Base-by-base conservation (phyloP, 371 early-diverging fungal species). In the Gilbertella persicaria region DNA sequence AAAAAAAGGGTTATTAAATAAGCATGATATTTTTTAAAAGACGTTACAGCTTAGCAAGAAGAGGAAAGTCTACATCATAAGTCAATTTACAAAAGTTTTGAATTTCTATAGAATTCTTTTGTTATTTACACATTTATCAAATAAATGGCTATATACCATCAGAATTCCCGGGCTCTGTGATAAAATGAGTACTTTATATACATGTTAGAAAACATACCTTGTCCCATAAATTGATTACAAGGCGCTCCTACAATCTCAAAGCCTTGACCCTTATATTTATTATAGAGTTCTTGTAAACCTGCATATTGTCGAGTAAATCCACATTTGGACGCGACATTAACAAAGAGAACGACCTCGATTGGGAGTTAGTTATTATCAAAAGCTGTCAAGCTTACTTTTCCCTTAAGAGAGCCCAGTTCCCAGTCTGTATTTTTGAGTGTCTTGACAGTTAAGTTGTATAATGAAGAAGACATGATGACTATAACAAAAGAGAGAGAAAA, bases 311-410 rank as follows among this genome's bases (percentile, higher is more conserved):
- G 69, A 14, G 98, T 94, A 62, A 91, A 92, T 9, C 96, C 96
- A 71, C 99, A 99, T 54, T 95, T 85, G 50, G 92, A 91, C 21
- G 99, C 99, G 25, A 94, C 92, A 72, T 99, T 99, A 53, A 95
- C 94, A 36, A 98, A 72, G 35, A 94, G 75, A 25, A 94, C 86
- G 14, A 90, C 94, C 79, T 94, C n/a, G n/a, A n/a, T n/a, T n/a
- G n/a, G n/a, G n/a, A n/a, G n/a, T n/a, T n/a, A n/a, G n/a, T n/a
- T n/a, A n/a, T n/a, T n/a, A n/a, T n/a, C n/a, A n/a, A n/a, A n/a
- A n/a, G n/a, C n/a, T n/a, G n/a, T n/a, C n/a, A n/a, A n/a, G n/a
- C 12, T 40, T 67, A 67, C 74, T 42, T 75, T 71, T 58, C 73
- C 76, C 50, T 67, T 72, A 26, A 72, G 62, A 7, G 54, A 30